phyloP scores from a whole-genome alignment of 148 eudicot genomes.

The Rhododendron vialii region DNA sequence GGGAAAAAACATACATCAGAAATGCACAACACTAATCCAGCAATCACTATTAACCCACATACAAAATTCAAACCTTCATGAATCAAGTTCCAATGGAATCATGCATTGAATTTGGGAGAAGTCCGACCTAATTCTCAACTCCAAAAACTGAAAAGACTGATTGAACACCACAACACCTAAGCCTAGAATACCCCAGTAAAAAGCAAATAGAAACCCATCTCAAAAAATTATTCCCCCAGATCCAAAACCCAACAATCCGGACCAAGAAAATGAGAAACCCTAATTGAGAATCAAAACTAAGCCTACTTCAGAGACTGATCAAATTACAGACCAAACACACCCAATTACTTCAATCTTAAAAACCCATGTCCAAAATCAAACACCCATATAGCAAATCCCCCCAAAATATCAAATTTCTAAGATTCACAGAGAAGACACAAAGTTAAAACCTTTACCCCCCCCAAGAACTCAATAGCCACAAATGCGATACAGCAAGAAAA shows the following conservation, averaged over 20 bases:
- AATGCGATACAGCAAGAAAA: conserved; percentile 23
- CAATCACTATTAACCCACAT: neutral
- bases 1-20: neutral
- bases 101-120: neutral
- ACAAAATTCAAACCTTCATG: conserved; percentile 5
- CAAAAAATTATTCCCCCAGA: neutral
- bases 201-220: neutral
- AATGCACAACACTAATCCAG: neutral
- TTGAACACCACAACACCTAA: neutral
- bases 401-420: neutral
- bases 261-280: conserved; percentile 6
- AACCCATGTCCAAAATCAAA: conserved; percentile 11
- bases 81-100: neutral
- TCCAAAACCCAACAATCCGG: neutral
- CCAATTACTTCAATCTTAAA: conserved; percentile 1
- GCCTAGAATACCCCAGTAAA: neutral
- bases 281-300: neutral
- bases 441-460: conserved; percentile 11
- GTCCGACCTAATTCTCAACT: neutral
- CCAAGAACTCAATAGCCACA: conserved; percentile 1
- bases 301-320: conserved; percentile 6
- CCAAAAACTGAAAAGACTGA: neutral
- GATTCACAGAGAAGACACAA: conserved; percentile 5
- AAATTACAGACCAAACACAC: neutral
- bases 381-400: neutral